Conservation (phyloP, 2,329 filamentous ascomycete genomes). For the Trichoderma polysporum region DNA sequence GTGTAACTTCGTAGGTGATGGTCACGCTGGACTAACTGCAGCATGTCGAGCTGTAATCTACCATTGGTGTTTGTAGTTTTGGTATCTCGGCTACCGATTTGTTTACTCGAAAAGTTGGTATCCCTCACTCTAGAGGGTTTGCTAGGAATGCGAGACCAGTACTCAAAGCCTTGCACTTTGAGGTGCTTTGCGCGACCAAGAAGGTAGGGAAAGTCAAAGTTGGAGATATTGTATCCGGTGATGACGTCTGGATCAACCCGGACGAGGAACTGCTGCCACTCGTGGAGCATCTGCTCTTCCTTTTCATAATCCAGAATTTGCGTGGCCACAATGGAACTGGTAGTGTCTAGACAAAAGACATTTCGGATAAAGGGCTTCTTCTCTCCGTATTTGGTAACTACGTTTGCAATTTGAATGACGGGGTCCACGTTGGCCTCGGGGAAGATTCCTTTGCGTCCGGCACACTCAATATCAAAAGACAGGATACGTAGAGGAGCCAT, state of each 20-base stretch:
- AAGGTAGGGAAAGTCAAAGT: constrained; percentile 98
- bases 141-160: constrained; percentile 77
- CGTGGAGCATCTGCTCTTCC: constrained; percentile 87
- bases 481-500: constrained; percentile 92
- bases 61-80: constrained; percentile 95
- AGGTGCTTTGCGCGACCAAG: constrained; percentile 84
- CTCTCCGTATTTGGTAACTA: constrained; percentile 93
- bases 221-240: constrained; percentile 97
- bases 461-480: constrained; percentile 98
- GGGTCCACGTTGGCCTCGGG: constrained; percentile 89
- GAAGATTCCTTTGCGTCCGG: constrained; percentile 95
- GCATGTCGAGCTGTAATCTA: constrained; percentile 83
- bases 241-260: constrained; percentile 95
- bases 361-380: constrained; percentile 94
- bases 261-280: constrained; percentile 87
- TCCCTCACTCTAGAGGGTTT: constrained; percentile 71
- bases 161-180: constrained; percentile 77
- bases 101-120: constrained; percentile 92
- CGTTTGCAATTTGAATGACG: constrained; percentile 96
- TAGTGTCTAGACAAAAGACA: constrained; percentile 91
- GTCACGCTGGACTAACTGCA: constrained; percentile 94
- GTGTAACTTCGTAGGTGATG: constrained; percentile 96
- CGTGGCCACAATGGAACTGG: constrained; percentile 91
- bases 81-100: constrained; percentile 94
- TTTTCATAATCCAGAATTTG: constrained; percentile 80